Evolutionary conservation across 108 stramenopile genomes (phyloP), one percentile per base, ranked within the genome.

Genomic region (Chaetoceros tenuissimus): DNA sequence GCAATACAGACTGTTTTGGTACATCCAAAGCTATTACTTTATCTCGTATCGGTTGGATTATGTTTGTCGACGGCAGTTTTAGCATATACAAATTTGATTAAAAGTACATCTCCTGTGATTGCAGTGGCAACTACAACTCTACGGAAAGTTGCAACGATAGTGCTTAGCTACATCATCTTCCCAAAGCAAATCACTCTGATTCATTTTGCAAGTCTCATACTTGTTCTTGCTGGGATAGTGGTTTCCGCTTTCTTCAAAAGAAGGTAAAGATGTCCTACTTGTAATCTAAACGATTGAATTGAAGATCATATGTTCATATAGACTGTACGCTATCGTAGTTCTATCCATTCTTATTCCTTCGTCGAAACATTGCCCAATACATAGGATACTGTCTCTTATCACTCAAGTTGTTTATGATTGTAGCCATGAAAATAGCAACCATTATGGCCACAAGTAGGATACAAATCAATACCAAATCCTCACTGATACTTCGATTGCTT

Each of bases 121-220:
- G 82, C 82, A 28, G 82, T 84, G 20, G 67, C 74, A 1, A 77
- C 79, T 1, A 72, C 82, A 13, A 84, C 82, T 19, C 65, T 79
- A 3, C 66, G 78, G 24, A 75, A 79, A 30, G 63, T 66, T 2
- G 64, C 60, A 10, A 69, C 82, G 0, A 69, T 83, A 0, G 22
- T 83, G 3, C 52, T 83, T 28, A 68, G 66, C 2, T 83, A 83
- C 28, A 44, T 83, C 0, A 59, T 83, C 28, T 83, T 74, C 53
- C 82, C 75, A 10, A 77, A 77, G 63, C 23, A 60, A 17, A 43
- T 77, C 30, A 52, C 56, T 3, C 31, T 13, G 0, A 56, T 68
- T 24, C 75, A 77, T 47, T 45, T 71, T 22, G 46, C 57, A 5
- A 61, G 59, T 25, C 67, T 51, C 1, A 53, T 59, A 18, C 34